Percentiles rank a stretch among this genome's conserved stretches.
Evolutionary conservation across 768 basidiomycete species (phyloP).

Genomic region (Fistulinella prunicolor): DNA sequence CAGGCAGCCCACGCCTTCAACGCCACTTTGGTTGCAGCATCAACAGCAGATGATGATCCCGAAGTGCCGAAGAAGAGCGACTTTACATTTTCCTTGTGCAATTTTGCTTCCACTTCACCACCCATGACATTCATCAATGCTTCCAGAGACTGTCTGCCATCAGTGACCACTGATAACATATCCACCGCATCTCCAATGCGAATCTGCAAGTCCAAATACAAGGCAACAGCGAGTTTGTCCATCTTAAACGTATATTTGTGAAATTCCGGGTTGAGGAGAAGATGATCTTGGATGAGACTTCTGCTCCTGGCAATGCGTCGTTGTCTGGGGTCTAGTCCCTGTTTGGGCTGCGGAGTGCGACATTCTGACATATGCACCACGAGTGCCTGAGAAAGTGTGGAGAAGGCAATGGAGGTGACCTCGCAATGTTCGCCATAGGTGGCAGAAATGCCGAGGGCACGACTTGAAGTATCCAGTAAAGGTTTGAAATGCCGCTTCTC

Average conservation of each 20-base stretch:
- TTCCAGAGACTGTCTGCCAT: conserved; percentile 31
- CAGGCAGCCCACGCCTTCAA: conserved; percentile 47
- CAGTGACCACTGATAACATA: conserved; percentile 33
- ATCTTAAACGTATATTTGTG: conserved; percentile 43
- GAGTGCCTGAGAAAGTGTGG: conserved; percentile 35
- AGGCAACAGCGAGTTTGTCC: conserved; percentile 42
- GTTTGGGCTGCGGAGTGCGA: conserved; percentile 5
- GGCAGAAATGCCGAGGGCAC: conserved; percentile 42
- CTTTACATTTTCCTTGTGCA: conserved; percentile 28
- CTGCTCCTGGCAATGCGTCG: conserved; percentile 9
- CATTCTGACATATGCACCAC: conserved; percentile 32
- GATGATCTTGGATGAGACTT: conserved; percentile 26
- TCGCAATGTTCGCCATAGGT: conserved; percentile 35
- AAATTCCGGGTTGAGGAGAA: conserved; percentile 30
- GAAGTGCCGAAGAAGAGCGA: conserved; percentile 29
- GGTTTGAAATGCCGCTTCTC: conserved; percentile 18
- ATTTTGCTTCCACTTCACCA: conserved; percentile 29
- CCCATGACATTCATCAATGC: conserved; percentile 40
- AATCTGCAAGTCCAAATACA: conserved; percentile 39
- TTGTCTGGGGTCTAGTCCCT: too few relatives aligned
- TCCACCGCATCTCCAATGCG: conserved; percentile 39
- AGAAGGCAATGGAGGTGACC: conserved; percentile 39
- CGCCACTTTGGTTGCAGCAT: conserved; percentile 25
- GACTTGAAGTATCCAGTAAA: conserved; percentile 28
- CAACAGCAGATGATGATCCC: conserved; percentile 12